Evolutionary conservation across 2,329 filamentous ascomycete genomes (phyloP), one percentile per base, ranked within the genome.

Genomic region (Sphaerostilbella broomeana): DNA sequence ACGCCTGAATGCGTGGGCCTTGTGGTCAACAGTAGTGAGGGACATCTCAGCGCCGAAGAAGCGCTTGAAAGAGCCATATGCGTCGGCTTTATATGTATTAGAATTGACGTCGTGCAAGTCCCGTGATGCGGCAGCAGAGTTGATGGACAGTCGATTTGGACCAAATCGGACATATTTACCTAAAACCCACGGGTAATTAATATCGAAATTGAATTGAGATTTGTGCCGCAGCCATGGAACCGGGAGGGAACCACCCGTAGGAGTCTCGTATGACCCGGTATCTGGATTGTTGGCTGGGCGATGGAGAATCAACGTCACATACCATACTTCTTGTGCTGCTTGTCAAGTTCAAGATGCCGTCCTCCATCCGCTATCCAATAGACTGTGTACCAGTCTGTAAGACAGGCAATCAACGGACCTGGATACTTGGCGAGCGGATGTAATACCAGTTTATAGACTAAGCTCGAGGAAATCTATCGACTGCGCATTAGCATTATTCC

Each of bases 381-480:
- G 18, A 45, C 42, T n/a, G 38, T 42, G n/a, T 45, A 43, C 38
- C 38, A 42, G 19, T 53, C 38, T 5, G 40, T 47, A 19, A 48
- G 43, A 22, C 45, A 42, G 20, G 50, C 48, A 9, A 52, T 21
- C 17, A 35, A 44, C 3, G 51, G 51, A 5, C 51, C 50, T 5
- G 51, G 51, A 7, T 43, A 52, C 11, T 43, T 46, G 2, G 51
- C 43, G 2, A 53, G 27, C 17, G 50, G 48, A 28, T 53, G 50
- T 3, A 51, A 49, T 4, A 32, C 40, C 1, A 50, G 2, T 10
- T 42, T 38, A 25, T 52, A 53, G 4, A 43, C 34, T 8, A 38
- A 21, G 15, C 17, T 32, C 9, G 38, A 38, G 22, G 33, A 21
- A 18, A 42, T n/a, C 40, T 42, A 33, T 30, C 13, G 24, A 16